Evolutionary conservation across 2,329 filamentous ascomycete species (phyloP), one percentile per base, ranked within the genome.

Genomic region (Dactylellina leptospora): DNA sequence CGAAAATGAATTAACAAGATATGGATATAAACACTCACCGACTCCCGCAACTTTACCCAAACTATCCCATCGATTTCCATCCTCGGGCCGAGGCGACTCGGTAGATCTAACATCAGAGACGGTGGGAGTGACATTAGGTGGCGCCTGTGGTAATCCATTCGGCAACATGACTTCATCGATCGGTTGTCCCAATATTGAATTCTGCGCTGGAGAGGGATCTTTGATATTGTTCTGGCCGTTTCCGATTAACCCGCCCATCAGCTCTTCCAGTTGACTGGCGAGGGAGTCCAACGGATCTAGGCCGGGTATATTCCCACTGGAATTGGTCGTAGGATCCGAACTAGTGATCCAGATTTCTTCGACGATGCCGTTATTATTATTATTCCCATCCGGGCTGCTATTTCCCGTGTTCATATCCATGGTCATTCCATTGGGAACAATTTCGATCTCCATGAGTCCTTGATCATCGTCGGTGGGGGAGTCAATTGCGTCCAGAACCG

Each of bases 291-390:
- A 23, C 10, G 50, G 50, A 54, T 47, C 53, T 47, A 63, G 28
- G 13, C 48, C 56, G 13, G 13, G n/a, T 13, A 13, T 22, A 18
- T 28, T 20, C 8, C 5, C 38, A 27, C 25, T 47, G 23, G 25
- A n/a, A 45, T n/a, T 3, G 30, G 9, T 5, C 8, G 45, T 27
- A 45, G 22, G 38, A 40, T 59, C 51, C 2, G 50, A 11, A 4
- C 60, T 40, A 38, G 55, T 56, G 16, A 71, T 71, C 58, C 58
- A 58, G 11, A 71, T 71, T 16, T 63, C 66, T 20, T 63, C 66
- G 3, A 71, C 50, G 13, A 71, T 54, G 4, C 28, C 48, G 22
- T 60, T 36, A 27, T 44, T 47, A 6, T 30, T 36, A 10, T 48
- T 16, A 5, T 18, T 22, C 10, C 18, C 16, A 10, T 18, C 27